phyloP scores from a whole-genome alignment of 2,329 filamentous ascomycete species.

The Ascochyta clinopodiicola region DNA sequence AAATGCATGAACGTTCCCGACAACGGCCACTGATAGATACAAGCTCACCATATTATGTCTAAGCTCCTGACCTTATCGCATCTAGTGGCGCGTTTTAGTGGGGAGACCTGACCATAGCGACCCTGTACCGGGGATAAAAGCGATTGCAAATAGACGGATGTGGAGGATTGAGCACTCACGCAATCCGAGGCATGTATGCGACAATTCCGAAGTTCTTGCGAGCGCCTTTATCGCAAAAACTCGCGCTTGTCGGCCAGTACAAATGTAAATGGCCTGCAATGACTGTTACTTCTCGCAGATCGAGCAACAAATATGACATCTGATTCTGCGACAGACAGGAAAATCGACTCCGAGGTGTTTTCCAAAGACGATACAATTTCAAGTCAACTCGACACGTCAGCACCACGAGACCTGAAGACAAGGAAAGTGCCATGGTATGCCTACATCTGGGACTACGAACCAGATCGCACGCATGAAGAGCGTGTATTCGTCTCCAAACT shows the following conservation, averaged over 20 bases:
- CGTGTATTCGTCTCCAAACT: conserved; percentile 31
- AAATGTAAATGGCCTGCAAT: conserved; percentile 12
- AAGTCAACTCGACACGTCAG: background rate
- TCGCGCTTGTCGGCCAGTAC: background rate
- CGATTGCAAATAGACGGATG: background rate
- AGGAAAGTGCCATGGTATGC: conserved; percentile 32
- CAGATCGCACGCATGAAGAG: conserved; percentile 29
- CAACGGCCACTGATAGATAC: conserved; percentile 1
- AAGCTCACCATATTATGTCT: background rate
- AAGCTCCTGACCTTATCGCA: conserved; percentile 1
- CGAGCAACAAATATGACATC: conserved; percentile 8
- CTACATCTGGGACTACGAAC: conserved; percentile 39
- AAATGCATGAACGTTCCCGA: background rate
- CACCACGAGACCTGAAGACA: background rate
- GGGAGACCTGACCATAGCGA: background rate
- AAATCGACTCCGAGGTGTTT: background rate
- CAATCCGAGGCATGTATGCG: conserved; percentile 21
- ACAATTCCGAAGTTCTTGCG: conserved; percentile 13
- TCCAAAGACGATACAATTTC: conserved; percentile 4
- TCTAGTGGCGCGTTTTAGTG: conserved; percentile 5
- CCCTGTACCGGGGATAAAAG: background rate
- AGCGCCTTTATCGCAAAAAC: background rate
- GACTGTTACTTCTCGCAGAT: too few species aligned
- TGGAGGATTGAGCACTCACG: conserved; percentile 12
- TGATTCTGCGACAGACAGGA: conserved; percentile 3